Evolutionary conservation across 345 rosid genomes (phyloP).

Genomic region (Draba incana): DNA sequence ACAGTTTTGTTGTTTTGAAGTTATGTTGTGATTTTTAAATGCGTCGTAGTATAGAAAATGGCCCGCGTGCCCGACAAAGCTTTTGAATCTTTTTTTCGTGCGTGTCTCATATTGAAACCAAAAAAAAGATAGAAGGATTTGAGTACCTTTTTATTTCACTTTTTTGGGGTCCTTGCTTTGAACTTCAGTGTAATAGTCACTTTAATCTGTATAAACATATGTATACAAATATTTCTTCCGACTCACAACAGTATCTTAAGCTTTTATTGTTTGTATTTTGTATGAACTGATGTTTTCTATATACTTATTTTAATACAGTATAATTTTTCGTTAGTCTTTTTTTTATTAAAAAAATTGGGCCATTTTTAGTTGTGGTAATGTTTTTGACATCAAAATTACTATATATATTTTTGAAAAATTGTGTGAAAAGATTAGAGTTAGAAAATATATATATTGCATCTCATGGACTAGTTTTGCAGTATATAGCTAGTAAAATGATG

Average conservation of each 20-base stretch:
- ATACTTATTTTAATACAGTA: background rate
- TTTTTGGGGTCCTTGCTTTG: conserved; percentile 12
- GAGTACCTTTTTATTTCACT: conserved; percentile 22
- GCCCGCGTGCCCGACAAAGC: conserved; percentile 39
- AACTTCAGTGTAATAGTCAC: conserved; percentile 24
- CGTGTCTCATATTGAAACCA: background rate
- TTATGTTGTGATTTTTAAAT: background rate
- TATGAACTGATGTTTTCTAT: background rate
- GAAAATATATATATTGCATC: too few species aligned
- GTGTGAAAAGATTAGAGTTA: too few species aligned
- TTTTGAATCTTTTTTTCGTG: background rate
- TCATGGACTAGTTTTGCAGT: too few species aligned
- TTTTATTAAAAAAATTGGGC: too few species aligned
- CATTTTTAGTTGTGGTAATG: background rate
- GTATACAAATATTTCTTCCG: background rate
- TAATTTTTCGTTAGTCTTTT: too few species aligned
- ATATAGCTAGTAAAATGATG: background rate
- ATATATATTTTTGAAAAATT: too few species aligned
- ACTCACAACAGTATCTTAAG: background rate
- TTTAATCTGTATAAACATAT: too few species aligned
- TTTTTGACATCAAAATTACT: background rate
- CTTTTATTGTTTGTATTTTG: background rate
- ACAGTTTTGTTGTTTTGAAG: background rate
- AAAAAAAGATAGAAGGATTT: conserved; percentile 20
- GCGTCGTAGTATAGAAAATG: conserved; percentile 3